phyloP scores from a whole-genome alignment of 306 rosid species.

The Arachis stenosperma region DNA sequence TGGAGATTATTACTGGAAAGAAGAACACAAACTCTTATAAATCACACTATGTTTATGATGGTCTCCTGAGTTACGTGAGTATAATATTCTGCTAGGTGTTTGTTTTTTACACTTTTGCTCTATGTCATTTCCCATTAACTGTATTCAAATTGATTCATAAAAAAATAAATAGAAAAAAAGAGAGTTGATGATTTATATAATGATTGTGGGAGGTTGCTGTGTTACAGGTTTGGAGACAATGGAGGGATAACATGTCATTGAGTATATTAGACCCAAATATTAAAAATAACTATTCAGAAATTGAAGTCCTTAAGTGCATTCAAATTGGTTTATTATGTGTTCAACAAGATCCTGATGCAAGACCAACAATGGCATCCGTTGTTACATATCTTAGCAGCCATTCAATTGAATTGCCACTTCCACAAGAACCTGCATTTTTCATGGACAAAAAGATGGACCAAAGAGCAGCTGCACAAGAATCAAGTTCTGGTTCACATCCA shows the following conservation, averaged over 20 bases:
- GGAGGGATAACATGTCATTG: slow-evolving; percentile 47
- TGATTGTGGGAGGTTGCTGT: not conserved
- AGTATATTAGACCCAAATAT: slow-evolving; percentile 39
- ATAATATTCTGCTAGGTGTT: not conserved
- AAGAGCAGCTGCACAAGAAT: slow-evolving; percentile 24
- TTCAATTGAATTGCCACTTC: slow-evolving; percentile 27
- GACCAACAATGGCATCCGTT: slow-evolving; percentile 43
- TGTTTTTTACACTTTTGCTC: not conserved
- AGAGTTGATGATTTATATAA: too few relatives aligned
- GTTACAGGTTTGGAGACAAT: slow-evolving; percentile 56
- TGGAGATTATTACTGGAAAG: slow-evolving; percentile 48
- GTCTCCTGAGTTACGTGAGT: slow-evolving; percentile 47
- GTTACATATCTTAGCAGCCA: slow-evolving; percentile 42
- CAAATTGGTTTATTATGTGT: slow-evolving; percentile 45
- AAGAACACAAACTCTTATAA: slow-evolving; percentile 30
- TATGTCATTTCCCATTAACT: not conserved
- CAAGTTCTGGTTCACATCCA: not conserved
- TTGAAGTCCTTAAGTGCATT: slow-evolving; percentile 44
- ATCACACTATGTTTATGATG: slow-evolving; percentile 15
- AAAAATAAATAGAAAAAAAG: not conserved
- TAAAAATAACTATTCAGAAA: slow-evolving; percentile 24
- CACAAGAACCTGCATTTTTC: slow-evolving; percentile 28
- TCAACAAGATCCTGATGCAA: slow-evolving; percentile 44
- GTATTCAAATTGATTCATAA: not conserved
- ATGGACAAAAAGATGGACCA: not conserved